Evolutionary conservation across 306 rosid genomes (phyloP), one percentile per base, ranked within the genome.

Genomic region (Mimosa bimucronata): DNA sequence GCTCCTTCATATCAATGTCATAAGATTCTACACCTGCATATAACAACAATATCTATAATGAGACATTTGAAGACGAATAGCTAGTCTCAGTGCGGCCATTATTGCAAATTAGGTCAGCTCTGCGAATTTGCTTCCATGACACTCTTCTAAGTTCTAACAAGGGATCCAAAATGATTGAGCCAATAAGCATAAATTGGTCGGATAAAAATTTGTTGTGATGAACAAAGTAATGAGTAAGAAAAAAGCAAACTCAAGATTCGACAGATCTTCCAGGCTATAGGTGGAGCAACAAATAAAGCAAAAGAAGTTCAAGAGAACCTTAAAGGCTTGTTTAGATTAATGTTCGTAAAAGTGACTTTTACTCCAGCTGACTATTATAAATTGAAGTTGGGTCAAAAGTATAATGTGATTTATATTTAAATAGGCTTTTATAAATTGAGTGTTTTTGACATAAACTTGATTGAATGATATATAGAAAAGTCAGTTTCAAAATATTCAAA

Each of bases 1-100:
- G 98, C 12, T 91, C 91, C 82, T 96, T 87, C 71, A 96, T 79
- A 77, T 93, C 94, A 65, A 96, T 84, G 85, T 96, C 99, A 76
- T 80, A 96, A 28, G 98, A 86, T 46, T 96, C 98, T 26, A 96
- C 97, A 67, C 98, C 99, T 96, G 87, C 23, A 82, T 23, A 81
- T 77, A 62, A 76, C 62, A 73, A 6, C 74, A 29, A 10, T 16
- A 75, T 53, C 5, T n/a, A 69, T 42, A 34, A 58, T 45, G 15
- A 41, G 75, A 74, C 18, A 38, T 42, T 14, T 62, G 37, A 46
- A 45, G 7, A 61, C 37, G n/a, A 28, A 28, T 13, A 28, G 67
- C 10, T 6, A 19, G 7, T 61, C 67, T 61, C 67, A 28, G 19
- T 13, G 15, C n/a, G 26, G 9, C 38, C 18, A 14, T 61, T 61